A percentile compares a stretch with the other conserved stretches of the same genome.
Conservation (phyloP, 2,329 filamentous ascomycete species). For the Venturia carpophila region DNA sequence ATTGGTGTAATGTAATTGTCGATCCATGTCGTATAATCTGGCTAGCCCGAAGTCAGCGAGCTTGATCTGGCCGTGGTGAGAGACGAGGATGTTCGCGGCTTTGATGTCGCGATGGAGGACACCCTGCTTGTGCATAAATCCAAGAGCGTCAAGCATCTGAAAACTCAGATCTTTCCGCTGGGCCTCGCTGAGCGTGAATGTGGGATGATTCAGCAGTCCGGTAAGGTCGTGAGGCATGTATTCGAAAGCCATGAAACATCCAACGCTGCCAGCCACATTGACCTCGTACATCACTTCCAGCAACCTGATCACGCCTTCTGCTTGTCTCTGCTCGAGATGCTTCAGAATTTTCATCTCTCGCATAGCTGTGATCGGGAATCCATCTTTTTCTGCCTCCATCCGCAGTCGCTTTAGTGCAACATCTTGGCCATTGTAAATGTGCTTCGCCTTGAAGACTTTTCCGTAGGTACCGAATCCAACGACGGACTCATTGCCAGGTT, state of each 20-base stretch:
- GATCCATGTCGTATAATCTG: conserved; percentile 88
- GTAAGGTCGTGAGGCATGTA: conserved; percentile 95
- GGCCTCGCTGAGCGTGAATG: conserved; percentile 71
- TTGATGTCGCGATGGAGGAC: conserved; percentile 97
- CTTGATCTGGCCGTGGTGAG: conserved; percentile 80
- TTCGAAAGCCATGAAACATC: conserved; percentile 99
- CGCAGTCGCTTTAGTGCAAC: conserved; percentile 86
- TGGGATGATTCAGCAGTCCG: conserved; percentile 87
- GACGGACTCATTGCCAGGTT: conserved; percentile 95
- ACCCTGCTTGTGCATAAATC: conserved; percentile 88
- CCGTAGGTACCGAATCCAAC: conserved; percentile 93
- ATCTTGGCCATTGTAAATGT: conserved; percentile 78
- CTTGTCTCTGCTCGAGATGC: conserved; percentile 57
- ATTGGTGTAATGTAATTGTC: conserved; percentile 63
- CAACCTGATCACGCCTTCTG: conserved; percentile 68
- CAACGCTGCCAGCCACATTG: conserved; percentile 47
- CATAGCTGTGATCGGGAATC: conserved; percentile 80
- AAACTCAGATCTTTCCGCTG: conserved; percentile 91
- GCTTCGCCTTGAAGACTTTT: conserved; percentile 88
- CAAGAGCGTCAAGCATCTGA: conserved; percentile 87
- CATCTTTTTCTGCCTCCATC: conserved; percentile 69
- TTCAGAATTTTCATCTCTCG: conserved; percentile 90
- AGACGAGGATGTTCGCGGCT: conserved; percentile 93
- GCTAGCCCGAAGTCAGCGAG: conserved; percentile 94
- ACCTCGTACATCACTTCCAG: conserved; percentile 96